phyloP scores from a whole-genome alignment of 306 rosid species.

The Acacia melanoxylon region DNA sequence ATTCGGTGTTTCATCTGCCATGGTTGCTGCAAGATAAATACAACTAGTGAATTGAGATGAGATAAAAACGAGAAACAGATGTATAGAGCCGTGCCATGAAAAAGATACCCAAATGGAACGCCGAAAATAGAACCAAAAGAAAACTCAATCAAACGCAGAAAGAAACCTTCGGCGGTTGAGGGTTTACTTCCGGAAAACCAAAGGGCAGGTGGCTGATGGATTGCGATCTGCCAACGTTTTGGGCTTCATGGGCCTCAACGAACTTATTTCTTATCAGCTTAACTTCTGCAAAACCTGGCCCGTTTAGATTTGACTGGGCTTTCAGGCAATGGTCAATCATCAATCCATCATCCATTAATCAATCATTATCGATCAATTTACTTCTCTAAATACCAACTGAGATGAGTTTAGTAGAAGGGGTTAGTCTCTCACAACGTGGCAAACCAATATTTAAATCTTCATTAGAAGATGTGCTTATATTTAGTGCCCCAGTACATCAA shows the following conservation, averaged over 20 bases:
- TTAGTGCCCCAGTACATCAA: no score
- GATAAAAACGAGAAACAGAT: background rate
- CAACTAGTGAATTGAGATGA: background rate
- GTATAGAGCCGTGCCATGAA: background rate
- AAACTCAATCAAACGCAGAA: background rate
- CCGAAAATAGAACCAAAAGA: background rate
- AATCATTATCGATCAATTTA: no score
- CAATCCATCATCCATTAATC: no score
- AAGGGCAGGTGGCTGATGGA: background rate
- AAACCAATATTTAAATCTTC: no score
- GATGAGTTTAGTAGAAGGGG: no score
- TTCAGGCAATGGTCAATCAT: no score
- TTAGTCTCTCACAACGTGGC: no score
- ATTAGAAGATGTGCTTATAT: no score
- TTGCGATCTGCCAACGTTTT: background rate
- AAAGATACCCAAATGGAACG: background rate
- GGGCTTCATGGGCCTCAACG: background rate
- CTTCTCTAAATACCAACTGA: no score
- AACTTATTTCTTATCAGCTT: no score
- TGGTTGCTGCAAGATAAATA: slow-evolving; percentile 44
- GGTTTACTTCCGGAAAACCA: background rate
- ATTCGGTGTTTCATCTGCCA: slow-evolving; percentile 59
- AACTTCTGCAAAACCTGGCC: background rate
- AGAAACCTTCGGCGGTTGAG: background rate
- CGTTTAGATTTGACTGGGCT: background rate